Base-by-base conservation (phyloP, 768 basidiomycete genomes). In the Suillus cothurnatus region DNA sequence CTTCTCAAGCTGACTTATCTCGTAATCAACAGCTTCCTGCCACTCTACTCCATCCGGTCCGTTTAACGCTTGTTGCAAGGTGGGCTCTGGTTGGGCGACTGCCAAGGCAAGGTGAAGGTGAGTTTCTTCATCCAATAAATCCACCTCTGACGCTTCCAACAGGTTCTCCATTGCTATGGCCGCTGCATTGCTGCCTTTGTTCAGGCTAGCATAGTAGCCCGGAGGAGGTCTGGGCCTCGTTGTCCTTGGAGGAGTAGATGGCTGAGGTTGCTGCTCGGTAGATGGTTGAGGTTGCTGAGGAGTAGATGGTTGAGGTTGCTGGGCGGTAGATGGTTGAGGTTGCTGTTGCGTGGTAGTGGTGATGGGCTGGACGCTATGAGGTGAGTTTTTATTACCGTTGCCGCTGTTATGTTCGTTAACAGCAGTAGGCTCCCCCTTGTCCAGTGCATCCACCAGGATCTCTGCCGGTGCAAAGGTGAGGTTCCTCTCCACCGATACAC, bases 1-100 rank as follows among this genome's bases (percentile, higher is more conserved):
- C 36, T 66, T 69, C 45, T 70, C 66, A 12, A 73, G 64, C 17
- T 63, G 63, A 15, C 1, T 43, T 7, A 73, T 21, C 47, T 73
- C 71, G 45, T 62, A 62, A 32, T 66, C n/a, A 3, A 66, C 2
- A 7, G 39, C 65, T 9, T 55, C 61, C n/a, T 62, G 38, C 65
- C 65, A 66, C 5, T 66, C 61, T 0, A 15, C 31, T 0, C 38
- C 19, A 9, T 66, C 61, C 1, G 65, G 61, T 1, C 61, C 52
- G 4, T 56, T 61, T 4, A 66, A 26, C 5, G 43, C 65, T 19
- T 66, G 28, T 12, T 28, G 31, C 14, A 64, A 26, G 9, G 55
- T 64, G 7, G 63, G 53, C 11, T 64, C 41, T 1, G n/a, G 53
- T 23, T 58, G 31, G 1, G 56, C 63, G 2, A 28, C 19, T 4